phyloP scores from a whole-genome alignment of 768 basidiomycete genomes.

The Termitomyces sp. region DNA sequence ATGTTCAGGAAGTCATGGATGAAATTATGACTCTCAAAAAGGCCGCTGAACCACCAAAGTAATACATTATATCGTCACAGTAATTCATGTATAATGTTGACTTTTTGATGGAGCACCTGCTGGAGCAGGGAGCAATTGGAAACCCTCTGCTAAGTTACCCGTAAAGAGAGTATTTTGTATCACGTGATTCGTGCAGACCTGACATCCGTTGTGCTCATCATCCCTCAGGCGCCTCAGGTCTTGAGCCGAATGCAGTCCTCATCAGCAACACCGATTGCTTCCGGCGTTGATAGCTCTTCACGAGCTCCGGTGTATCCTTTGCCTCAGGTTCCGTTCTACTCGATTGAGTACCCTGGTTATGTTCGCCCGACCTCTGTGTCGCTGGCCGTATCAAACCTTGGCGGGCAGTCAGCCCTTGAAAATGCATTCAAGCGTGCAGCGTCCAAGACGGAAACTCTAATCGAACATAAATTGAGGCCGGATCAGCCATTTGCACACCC shows the following conservation, averaged over 20 bases:
- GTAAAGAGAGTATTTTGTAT: not conserved
- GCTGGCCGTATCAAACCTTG: constrained; percentile 57
- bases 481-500: constrained; percentile 80
- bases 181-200: not conserved
- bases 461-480: constrained; percentile 76
- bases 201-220: too few relatives aligned
- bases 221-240: too few relatives aligned
- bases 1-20: constrained; percentile 40
- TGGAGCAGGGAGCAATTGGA: not conserved
- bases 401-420: constrained; percentile 66
- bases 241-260: constrained; percentile 10
- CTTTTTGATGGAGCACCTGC: not conserved
- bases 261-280: not conserved
- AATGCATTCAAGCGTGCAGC: constrained; percentile 68
- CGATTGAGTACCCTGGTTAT: constrained; percentile 90
- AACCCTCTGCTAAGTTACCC: too few relatives aligned
- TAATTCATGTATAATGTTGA: not conserved
- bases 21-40: constrained; percentile 29
- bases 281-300: not conserved
- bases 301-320: constrained; percentile 35
- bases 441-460: constrained; percentile 52
- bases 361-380: constrained; percentile 58
- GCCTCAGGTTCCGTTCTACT: constrained; percentile 59
- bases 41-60: constrained; percentile 12
- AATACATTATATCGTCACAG: constrained; percentile 1